Percentiles rank a stretch among this genome's conserved stretches.
Conservation (phyloP, 768 basidiomycete species). For the Amanita subjunquillea region DNA sequence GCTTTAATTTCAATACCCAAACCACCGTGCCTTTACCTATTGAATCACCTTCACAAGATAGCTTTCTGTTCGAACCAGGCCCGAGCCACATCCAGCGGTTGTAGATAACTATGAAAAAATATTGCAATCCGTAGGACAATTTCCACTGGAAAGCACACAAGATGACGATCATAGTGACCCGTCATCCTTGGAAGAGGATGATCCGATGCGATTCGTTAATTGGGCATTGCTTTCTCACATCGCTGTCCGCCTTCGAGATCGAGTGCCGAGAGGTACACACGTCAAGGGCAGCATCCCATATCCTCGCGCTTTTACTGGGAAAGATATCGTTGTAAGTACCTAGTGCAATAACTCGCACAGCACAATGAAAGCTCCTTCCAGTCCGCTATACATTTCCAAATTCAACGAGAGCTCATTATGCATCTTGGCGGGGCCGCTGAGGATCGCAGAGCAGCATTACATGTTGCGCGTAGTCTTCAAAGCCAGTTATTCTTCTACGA, state of each 20-base stretch:
- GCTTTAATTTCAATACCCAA: neutral
- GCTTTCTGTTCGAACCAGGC: neutral
- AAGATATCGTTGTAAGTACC: slow-evolving; percentile 76
- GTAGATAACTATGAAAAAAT: slow-evolving; percentile 2
- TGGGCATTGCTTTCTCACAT: slow-evolving; percentile 82
- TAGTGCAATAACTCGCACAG: neutral
- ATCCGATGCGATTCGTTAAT: slow-evolving; percentile 74
- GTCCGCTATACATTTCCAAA: slow-evolving; percentile 84
- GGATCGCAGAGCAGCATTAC: slow-evolving; percentile 75
- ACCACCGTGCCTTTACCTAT: neutral
- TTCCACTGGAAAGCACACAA: neutral
- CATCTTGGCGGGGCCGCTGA: slow-evolving; percentile 65
- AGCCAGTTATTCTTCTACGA: slow-evolving; percentile 94
- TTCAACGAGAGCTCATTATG: slow-evolving; percentile 74
- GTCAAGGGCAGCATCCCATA: slow-evolving; percentile 92
- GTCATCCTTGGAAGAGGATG: slow-evolving; percentile 37
- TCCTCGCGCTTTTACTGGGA: slow-evolving; percentile 85
- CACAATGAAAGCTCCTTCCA: slow-evolving; percentile 16
- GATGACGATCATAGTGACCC: neutral
- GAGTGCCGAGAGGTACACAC: slow-evolving; percentile 78
- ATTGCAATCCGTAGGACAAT: neutral
- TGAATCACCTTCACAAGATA: neutral
- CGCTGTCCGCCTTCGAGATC: slow-evolving; percentile 82
- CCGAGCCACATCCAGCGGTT: neutral
- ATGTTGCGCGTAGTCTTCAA: slow-evolving; percentile 85